Base-by-base conservation (phyloP, 2,329 filamentous ascomycete species). In the Phaeosphaeria sp. region DNA sequence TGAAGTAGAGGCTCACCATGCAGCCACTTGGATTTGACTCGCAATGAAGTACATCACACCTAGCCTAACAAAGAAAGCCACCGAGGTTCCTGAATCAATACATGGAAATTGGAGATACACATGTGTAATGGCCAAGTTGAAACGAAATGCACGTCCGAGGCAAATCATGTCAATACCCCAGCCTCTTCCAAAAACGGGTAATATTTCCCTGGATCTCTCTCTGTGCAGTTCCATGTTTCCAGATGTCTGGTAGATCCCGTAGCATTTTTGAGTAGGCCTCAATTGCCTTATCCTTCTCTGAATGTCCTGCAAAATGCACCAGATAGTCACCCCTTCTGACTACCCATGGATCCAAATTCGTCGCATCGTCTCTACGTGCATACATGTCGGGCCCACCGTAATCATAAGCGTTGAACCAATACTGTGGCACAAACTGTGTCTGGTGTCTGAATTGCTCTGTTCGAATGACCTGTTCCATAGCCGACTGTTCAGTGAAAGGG, bases 351-450 rank as follows among this genome's bases (percentile, higher is more conserved):
- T 69, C 60, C 30, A 79, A 56, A 2, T 72, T 78, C 53, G 76
- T 73, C 53, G 76, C 74, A 48, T 76, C 71, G 48, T 58, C 42
- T 17, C 76, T 74, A 33, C 48, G 20, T 9, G 49, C 48, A 22
- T 58, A 67, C 6, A 23, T 20, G 20, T 55, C n/a, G 17, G 66
- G 52, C 2, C 52, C 76, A 18, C 73, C 75, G 48, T 77, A 70
- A 21, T 59, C 59, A 48, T 80, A 81, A 1, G 77, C 76, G 57
- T 81, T 81, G 66, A 81, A 80, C 78, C 77, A 80, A 9, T 79
- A 63, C 57, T 80, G 78, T 13, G 79, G 78, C 43, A 77, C 73
- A 30, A 74, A 65, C 10, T 75, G 71, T 13, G 77, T 63, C 55
- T 75, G 62, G 6, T 69, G 56, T 10, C 55, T 60, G 60, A 80